Evolutionary conservation across 83 land plant genomes (phyloP).

Genomic region (Picea abies): DNA sequence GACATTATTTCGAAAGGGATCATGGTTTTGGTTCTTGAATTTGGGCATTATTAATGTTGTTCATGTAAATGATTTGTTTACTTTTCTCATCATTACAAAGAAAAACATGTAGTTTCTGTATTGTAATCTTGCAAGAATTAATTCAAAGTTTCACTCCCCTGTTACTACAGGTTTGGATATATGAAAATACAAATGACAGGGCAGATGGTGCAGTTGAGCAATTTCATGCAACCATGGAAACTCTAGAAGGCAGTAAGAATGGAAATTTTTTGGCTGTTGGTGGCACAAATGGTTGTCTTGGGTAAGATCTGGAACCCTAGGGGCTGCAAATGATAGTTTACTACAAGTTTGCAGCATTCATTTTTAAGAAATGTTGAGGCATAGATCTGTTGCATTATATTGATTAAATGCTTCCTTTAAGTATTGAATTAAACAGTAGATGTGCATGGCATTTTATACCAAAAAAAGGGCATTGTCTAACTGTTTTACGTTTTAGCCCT

Average conservation of each 20-base stretch:
- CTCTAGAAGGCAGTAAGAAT: slow-evolving; percentile 40
- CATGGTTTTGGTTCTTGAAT: neutral
- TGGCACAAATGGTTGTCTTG: slow-evolving; percentile 40
- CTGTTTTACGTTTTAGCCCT: too few relatives aligned
- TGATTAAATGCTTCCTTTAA: too few relatives aligned
- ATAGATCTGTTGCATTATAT: neutral
- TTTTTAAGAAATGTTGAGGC: slow-evolving; percentile 7
- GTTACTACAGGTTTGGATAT: slow-evolving; percentile 62
- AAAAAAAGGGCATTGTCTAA: too few relatives aligned
- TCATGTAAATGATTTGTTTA: neutral
- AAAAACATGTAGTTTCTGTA: neutral
- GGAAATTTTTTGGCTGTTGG: slow-evolving; percentile 43
- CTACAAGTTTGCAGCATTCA: neutral
- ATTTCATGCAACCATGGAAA: slow-evolving; percentile 35
- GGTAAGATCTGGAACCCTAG: slow-evolving; percentile 34
- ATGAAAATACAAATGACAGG: slow-evolving; percentile 26
- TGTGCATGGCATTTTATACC: too few relatives aligned
- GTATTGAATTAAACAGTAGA: too few relatives aligned
- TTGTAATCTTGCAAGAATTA: neutral
- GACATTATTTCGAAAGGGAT: neutral
- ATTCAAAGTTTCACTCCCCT: neutral
- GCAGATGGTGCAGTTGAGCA: slow-evolving; percentile 58
- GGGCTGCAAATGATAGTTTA: neutral
- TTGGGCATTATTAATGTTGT: neutral
- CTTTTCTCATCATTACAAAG: neutral